phyloP scores from a whole-genome alignment of 140 eudicot genomes.

The Flaveria floridana region DNA sequence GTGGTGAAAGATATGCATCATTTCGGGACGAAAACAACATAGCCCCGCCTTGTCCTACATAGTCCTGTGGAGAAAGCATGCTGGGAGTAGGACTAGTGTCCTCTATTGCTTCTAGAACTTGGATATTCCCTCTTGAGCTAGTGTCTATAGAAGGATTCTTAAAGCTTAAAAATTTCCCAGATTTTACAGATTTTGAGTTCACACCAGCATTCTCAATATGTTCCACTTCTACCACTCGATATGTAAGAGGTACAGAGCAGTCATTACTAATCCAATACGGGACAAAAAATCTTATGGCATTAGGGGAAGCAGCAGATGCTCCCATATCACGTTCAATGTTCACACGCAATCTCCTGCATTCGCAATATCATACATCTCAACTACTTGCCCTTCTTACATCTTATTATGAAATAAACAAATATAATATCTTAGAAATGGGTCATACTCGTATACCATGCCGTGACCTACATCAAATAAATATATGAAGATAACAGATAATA shows the following conservation, averaged over 20 bases:
- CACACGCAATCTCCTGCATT: slow-evolving; percentile 86
- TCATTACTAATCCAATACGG: slow-evolving; percentile 94
- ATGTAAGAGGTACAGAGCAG: slow-evolving; percentile 62
- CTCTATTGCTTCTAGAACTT: slow-evolving; percentile 83
- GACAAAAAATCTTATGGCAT: slow-evolving; percentile 77
- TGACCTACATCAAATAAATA: background rate
- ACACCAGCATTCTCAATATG: slow-evolving; percentile 60
- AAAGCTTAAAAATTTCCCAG: slow-evolving; percentile 17
- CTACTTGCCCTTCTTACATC: background rate
- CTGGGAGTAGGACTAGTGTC: slow-evolving; percentile 89
- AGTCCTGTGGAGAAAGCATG: slow-evolving; percentile 99
- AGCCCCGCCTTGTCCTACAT: slow-evolving; percentile 91
- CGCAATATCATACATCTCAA: slow-evolving; percentile 17
- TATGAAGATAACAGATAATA: slow-evolving; percentile 11
- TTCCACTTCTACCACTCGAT: slow-evolving; percentile 89
- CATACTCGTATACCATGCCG: background rate
- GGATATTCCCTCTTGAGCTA: slow-evolving; percentile 52
- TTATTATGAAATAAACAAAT: slow-evolving; percentile 11
- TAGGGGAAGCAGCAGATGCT: slow-evolving; percentile 76
- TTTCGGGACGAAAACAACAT: slow-evolving; percentile 78
- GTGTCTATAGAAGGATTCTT: slow-evolving; percentile 39
- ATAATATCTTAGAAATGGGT: background rate
- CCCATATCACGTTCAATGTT: slow-evolving; percentile 97
- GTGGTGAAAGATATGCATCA: slow-evolving; percentile 82
- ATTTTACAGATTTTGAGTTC: slow-evolving; percentile 54